These are phyloP conservation scores for Annulohypoxylon truncatum DNA, from an alignment of 2,329 filamentous ascomycete genomes.

Conservation along the genomic window DNA sequence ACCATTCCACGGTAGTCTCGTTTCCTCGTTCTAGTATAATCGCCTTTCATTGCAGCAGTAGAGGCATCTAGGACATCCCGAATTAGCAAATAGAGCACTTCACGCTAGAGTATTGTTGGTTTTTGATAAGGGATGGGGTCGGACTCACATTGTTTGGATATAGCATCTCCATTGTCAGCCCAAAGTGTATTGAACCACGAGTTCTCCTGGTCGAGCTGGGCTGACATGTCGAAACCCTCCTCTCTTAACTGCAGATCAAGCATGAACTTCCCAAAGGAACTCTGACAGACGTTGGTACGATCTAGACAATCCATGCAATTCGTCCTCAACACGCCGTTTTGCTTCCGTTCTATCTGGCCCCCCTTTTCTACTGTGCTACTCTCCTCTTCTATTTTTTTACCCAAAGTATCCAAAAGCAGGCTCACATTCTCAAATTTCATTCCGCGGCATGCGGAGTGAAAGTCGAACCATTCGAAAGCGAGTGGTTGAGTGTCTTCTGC, in stretches of 20 bases:
- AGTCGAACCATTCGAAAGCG: conserved; percentile 96
- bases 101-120: not conserved
- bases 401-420: conserved; percentile 77
- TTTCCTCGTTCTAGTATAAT: conserved; percentile 92
- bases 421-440: conserved; percentile 99
- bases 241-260: conserved; percentile 82
- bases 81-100: conserved; percentile 5
- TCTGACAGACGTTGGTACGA: conserved; percentile 95
- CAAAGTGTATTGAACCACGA: conserved; percentile 96
- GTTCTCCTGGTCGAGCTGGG: conserved; percentile 81
- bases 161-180: conserved; percentile 97
- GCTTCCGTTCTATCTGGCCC: conserved; percentile 59
- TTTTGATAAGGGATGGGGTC: not conserved
- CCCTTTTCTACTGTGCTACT: conserved; percentile 74
- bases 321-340: conserved; percentile 85
- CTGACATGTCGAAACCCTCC: conserved; percentile 80
- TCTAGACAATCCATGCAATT: conserved; percentile 99
- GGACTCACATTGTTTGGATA: conserved; percentile 80
- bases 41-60: conserved; percentile 94
- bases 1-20: conserved; percentile 90
- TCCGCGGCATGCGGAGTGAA: conserved; percentile 89
- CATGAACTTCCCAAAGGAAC: conserved; percentile 85
- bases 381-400: conserved; percentile 73
- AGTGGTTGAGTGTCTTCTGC: conserved; percentile 61
- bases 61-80: conserved; percentile 70